Percentiles rank a stretch among this genome's conserved stretches.
Conservation (phyloP, 495 filamentous ascomycete species). For the Hyaloscypha hepaticicola region DNA sequence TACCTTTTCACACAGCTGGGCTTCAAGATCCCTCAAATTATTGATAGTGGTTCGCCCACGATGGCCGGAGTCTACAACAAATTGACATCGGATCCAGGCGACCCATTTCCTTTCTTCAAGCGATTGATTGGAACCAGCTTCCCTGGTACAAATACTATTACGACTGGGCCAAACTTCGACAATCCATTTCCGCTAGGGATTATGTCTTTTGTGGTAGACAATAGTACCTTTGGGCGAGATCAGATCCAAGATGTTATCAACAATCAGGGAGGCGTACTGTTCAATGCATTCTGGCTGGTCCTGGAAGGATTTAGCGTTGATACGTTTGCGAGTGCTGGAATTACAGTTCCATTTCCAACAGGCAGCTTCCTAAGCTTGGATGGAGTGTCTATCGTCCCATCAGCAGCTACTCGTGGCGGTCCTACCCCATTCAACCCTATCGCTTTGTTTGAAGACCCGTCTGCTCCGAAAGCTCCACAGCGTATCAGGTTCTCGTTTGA, state of each 20-base stretch:
- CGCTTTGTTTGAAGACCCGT: too few relatives aligned
- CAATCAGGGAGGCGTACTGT: not conserved
- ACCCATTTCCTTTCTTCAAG: constrained; percentile 9
- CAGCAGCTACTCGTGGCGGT: not conserved
- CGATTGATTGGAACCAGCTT: not conserved
- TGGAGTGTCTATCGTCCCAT: not conserved
- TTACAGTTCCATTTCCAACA: not conserved
- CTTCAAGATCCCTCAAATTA: not conserved
- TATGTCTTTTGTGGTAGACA: not conserved
- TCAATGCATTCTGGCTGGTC: not conserved
- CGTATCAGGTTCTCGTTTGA: not conserved
- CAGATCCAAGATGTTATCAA: not conserved
- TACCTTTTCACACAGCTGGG: constrained; percentile 2
- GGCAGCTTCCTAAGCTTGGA: not conserved
- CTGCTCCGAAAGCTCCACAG: not conserved
- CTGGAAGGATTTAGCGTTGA: not conserved
- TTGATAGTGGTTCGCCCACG: not conserved
- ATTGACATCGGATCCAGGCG: not conserved
- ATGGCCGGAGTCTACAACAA: not conserved
- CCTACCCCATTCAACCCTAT: too few relatives aligned
- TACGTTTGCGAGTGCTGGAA: not conserved
- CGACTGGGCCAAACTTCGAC: not conserved
- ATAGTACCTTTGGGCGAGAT: not conserved
- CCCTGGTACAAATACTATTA: not conserved
- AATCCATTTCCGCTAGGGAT: constrained; percentile 2